Evolutionary conservation across 2,329 filamentous ascomycete genomes (phyloP), one percentile per base, ranked within the genome.

Genomic region (Anisogramma anomala): DNA sequence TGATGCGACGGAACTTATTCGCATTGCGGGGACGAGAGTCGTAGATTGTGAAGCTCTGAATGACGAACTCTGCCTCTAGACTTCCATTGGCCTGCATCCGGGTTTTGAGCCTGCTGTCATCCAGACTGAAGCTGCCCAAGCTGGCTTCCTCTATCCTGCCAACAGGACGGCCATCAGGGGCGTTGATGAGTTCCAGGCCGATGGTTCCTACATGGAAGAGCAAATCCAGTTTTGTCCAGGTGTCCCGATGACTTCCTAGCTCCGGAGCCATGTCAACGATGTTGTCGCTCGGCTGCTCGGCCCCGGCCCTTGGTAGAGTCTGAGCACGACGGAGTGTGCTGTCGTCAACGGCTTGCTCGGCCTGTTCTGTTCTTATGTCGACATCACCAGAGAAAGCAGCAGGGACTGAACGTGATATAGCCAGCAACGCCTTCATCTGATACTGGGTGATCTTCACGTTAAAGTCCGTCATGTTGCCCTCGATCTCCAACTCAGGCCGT

Each of bases 1-100:
- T 96, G 63, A 98, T 95, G 59, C 89, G 93, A 37, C 87, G 79
- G 70, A 93, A 99, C 57, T 94, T 95, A 66, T 95, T 98, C 4
- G 82, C 84, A 52, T 94, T 88, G 40, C 77, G 75, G 4, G 78
- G 79, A n/a, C 93, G 80, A 48, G 83, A 95, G 58, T 99, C 91
- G 42, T 84, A 77, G 49, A 96, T 94, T 0, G 87, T 94, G 58
- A 98, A 95, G 0, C 89, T 91, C 45, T 91, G 82, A 13, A 98
- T 87, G 26, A 94, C 71, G 6, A 98, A 74, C 57, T 99, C 93
- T 2, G 88, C 87, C 58, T 98, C 91, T 30, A 98, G 63, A 0
- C 88, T 88, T 6, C 82, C 81, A 58, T 98, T 89, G 15, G 84
- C 93, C 52, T 95, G 74, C 81, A 96, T 91, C 19, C 87, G 79